A percentile compares a stretch with the other conserved stretches of the same genome.
These are phyloP conservation scores for Aspergillus uvarum DNA, from an alignment of 2,329 filamentous ascomycete genomes.

Conservation along the genomic window DNA sequence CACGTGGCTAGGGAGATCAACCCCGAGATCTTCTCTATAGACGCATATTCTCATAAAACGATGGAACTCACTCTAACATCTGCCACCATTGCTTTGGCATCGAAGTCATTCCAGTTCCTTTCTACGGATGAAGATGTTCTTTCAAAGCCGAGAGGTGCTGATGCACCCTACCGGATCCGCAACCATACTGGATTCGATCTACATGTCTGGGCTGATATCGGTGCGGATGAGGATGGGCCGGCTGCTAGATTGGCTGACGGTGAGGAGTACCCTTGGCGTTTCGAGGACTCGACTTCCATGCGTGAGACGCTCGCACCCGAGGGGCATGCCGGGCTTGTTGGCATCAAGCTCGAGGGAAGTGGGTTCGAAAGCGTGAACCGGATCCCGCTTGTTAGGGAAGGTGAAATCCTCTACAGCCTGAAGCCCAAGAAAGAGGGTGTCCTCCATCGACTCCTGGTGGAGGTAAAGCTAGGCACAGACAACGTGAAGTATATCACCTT, in stretches of 20 bases:
- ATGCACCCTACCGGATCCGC: constrained; percentile 88
- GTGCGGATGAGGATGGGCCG: constrained; percentile 64
- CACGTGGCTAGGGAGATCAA: constrained; percentile 76
- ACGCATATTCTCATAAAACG: constrained; percentile 82
- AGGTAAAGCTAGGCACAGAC: constrained; percentile 85
- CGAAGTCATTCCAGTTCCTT: constrained; percentile 89
- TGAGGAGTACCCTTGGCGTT: constrained; percentile 90
- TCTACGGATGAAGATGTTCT: constrained; percentile 86
- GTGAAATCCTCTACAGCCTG: constrained; percentile 84
- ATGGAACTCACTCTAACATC: constrained; percentile 92
- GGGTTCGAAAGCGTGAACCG: constrained; percentile 89
- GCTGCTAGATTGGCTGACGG: constrained; percentile 80
- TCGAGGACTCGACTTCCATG: constrained; percentile 95
- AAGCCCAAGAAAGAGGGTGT: constrained; percentile 83
- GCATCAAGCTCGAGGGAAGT: constrained; percentile 83
- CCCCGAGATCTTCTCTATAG: constrained; percentile 75
- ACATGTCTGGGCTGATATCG: constrained; percentile 75
- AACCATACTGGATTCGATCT: constrained; percentile 96
- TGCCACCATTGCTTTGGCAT: constrained; percentile 86
- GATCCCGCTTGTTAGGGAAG: constrained; percentile 89
- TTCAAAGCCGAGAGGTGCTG: constrained; percentile 85
- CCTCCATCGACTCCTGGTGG: constrained; percentile 85
- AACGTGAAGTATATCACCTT: constrained; percentile 99
- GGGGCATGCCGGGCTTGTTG: constrained; percentile 73
- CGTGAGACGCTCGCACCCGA: constrained; percentile 89